Base-by-base conservation (phyloP, 345 rosid genomes). In the Eucalyptus sideroxylon region DNA sequence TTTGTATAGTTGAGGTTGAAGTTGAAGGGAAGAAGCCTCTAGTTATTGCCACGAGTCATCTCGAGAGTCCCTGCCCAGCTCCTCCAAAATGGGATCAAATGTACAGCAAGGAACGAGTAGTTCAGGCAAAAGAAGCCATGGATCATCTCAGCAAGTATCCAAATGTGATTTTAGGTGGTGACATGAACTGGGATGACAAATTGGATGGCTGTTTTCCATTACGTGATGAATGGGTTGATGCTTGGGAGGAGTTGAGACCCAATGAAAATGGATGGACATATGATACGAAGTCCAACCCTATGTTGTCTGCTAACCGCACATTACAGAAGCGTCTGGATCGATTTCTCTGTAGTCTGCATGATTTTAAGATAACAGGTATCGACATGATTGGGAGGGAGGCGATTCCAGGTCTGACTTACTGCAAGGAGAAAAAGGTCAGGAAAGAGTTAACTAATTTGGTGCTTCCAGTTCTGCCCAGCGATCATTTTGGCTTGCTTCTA, bases 81-180 rank as follows among this genome's bases (percentile, higher is more conserved):
- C 99, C 99, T 50, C 99, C 99, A 31, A 97, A 92, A 85, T 98
- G 99, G 99, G 95, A 97, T 92, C 99, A 98, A 91, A 98, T 98
- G 99, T 98, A 81, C 93, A 97, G 99, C 93, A 92, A 93, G 92
- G 98, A 98, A 89, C 98, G 99, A 30, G 96, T 96, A 24, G 93
- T 89, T 59, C 99, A 98, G 93, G 99, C 98, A 2, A 93, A 92
- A 30, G 96, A 95, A 89, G 96, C 97, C 12, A 89, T 94, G 42
- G 89, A 90, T 88, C 56, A 90, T 89, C 98, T 98, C 44, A 88
- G 90, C 91, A 91, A 93, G 88, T 90, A 95, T 82, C 90, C 91
- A 23, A 97, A 98, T 87, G 99, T 94, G 91, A 90, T 98, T 67
- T 97, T 96, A 60, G 94, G 96, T 16, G 99, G 99, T 88, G 99